Evolutionary conservation across 495 filamentous ascomycete species (phyloP), one percentile per base, ranked within the genome.

Genomic region (Baudoinia panamericana): DNA sequence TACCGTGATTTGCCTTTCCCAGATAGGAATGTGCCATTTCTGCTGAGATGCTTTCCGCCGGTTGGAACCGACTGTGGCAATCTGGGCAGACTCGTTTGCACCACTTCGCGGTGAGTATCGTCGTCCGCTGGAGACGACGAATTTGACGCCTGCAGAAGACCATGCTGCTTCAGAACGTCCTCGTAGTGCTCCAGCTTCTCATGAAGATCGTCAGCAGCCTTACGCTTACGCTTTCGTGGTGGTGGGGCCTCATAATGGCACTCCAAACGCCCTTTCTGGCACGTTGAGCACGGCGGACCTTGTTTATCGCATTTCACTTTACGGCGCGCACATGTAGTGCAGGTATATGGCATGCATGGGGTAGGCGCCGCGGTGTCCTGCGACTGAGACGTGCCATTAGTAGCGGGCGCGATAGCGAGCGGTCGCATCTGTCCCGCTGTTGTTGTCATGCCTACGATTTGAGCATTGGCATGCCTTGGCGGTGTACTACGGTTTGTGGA

Each of bases 251-350:
- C 39, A 23, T 53, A 53, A 19, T 24, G 13, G 23, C 50, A 53
- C 8, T 49, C 31, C 20, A 43, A 27, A 13, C 46, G 23, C 7
- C 23, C 37, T 17, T 39, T 45, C 21, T 30, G 32, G 35, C 50
- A 53, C 4, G 45, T 48, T 20, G 45, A 45, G 34, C 50, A 53
- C 12, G 33, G 35, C 5, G 46, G 50, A 13, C 38, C 18, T 5
- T 25, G 23, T 29, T 48, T 53, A 34, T 53, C 50, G 45, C 50
- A 53, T 22, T 46, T 45, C 8, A 53, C 46, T 21, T 53, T 53
- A 5, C 50, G 23, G 10, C 36, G 18, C 10, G 45, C 32, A 38
- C 50, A 53, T 2, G 45, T 39, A 7, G 45, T 26, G 35, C 50
- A 52, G 15, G 50, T 36, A 29, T 40, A 52, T 8, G 39, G 29